These are phyloP conservation scores for Diospyros kaki DNA, from an alignment of 148 eudicot species.

Conservation along the genomic window DNA sequence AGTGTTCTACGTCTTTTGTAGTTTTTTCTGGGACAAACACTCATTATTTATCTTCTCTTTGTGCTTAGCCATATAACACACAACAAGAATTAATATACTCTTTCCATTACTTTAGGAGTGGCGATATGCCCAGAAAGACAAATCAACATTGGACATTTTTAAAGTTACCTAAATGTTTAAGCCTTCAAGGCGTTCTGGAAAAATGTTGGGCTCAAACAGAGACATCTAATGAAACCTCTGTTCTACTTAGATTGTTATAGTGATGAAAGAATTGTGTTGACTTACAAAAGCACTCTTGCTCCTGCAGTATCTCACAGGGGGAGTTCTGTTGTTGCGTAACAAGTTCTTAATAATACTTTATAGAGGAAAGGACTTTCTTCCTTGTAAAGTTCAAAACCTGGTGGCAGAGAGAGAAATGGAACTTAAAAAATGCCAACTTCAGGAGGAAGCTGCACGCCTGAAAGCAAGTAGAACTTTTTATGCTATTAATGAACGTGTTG, in stretches of 20 bases:
- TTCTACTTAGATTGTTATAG: neutral
- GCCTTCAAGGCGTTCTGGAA: neutral
- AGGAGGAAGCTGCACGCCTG: conserved; percentile 75
- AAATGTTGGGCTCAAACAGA: neutral
- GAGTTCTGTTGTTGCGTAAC: conserved; percentile 85
- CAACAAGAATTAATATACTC: neutral
- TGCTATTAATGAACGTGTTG: conserved; percentile 23
- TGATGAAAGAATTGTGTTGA: neutral
- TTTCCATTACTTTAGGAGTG: neutral
- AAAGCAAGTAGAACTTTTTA: conserved; percentile 43
- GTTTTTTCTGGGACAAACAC: neutral
- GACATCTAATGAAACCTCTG: neutral
- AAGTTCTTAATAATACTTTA: conserved; percentile 83
- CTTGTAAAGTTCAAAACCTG: conserved; percentile 48
- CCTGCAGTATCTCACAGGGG: conserved; percentile 92
- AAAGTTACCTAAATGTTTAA: neutral
- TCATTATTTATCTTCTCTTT: neutral
- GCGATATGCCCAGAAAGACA: neutral
- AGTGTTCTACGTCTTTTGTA: too few species aligned
- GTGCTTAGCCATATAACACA: neutral
- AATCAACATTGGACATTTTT: neutral
- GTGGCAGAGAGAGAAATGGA: conserved; percentile 66
- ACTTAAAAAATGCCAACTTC: conserved; percentile 59
- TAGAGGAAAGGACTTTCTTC: conserved; percentile 89
- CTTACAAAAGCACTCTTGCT: conserved; percentile 6